A percentile compares a stretch with the other conserved stretches of the same genome.
phyloP scores from a whole-genome alignment of 495 filamentous ascomycete species.

The Lichina pygmaea region DNA sequence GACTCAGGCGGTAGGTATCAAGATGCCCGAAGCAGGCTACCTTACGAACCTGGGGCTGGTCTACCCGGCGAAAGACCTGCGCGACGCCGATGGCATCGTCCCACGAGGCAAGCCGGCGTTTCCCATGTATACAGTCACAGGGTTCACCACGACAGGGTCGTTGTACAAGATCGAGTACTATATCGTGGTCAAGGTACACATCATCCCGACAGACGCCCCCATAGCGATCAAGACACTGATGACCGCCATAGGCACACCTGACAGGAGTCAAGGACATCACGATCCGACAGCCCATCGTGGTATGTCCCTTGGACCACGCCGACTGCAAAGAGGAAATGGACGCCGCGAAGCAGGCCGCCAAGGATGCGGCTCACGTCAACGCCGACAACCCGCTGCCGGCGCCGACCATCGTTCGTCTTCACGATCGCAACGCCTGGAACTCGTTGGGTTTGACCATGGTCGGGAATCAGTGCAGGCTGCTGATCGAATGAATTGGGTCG shows the following conservation, averaged over 20 bases:
- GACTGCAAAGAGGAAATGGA: slow-evolving; percentile 97
- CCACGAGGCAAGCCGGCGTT: slow-evolving; percentile 66
- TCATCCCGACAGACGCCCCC: neutral
- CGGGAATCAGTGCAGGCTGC: slow-evolving; percentile 56
- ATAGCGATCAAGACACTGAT: neutral
- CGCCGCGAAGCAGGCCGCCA: slow-evolving; percentile 81
- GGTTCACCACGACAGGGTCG: slow-evolving; percentile 81
- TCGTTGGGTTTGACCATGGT: slow-evolving; percentile 49
- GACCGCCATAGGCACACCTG: slow-evolving; percentile 43
- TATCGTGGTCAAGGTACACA: slow-evolving; percentile 64
- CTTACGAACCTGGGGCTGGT: slow-evolving; percentile 74
- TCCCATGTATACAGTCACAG: slow-evolving; percentile 63
- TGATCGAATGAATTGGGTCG: slow-evolving; percentile 42
- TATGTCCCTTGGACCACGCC: slow-evolving; percentile 84
- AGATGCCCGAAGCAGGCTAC: slow-evolving; percentile 66
- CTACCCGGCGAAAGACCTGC: slow-evolving; percentile 71
- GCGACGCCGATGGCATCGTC: slow-evolving; percentile 72
- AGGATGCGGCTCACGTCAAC: slow-evolving; percentile 66
- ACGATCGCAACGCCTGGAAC: slow-evolving; percentile 47
- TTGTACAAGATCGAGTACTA: slow-evolving; percentile 98
- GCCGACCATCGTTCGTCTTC: slow-evolving; percentile 51
- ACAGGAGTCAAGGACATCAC: slow-evolving; percentile 75
- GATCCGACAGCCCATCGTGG: slow-evolving; percentile 79
- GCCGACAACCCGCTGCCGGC: slow-evolving; percentile 76
- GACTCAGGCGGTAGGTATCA: slow-evolving; percentile 52